Evolutionary conservation across 441 rosid species (phyloP).

Genomic region (Corymbia citriodora): DNA sequence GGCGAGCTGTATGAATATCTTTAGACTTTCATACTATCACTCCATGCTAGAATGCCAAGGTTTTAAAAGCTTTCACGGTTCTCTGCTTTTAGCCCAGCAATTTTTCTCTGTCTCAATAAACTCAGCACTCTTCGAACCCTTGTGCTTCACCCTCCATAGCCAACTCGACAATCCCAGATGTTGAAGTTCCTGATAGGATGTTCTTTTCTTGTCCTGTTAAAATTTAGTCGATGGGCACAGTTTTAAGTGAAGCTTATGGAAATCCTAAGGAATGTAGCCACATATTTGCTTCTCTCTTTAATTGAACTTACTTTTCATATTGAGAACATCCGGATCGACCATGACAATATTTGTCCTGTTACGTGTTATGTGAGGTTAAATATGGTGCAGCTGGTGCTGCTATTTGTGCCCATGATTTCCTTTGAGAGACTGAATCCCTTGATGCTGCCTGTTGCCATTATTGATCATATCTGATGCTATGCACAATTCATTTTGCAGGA

Average conservation of each 20-base stretch:
- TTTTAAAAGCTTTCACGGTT: too few species aligned
- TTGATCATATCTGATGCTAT: neutral
- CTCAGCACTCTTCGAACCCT: neutral
- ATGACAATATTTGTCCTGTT: neutral
- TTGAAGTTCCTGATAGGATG: neutral
- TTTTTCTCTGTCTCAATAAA: too few species aligned
- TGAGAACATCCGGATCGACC: neutral
- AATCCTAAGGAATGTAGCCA: neutral
- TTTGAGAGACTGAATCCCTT: neutral
- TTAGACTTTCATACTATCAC: neutral
- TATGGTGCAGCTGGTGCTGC: neutral
- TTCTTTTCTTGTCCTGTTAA: neutral
- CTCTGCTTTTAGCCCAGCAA: too few species aligned
- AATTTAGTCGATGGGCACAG: neutral
- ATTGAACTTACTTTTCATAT: neutral
- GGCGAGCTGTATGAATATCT: accelerated
- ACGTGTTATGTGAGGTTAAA: neutral
- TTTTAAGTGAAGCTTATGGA: neutral
- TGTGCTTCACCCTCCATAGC: neutral
- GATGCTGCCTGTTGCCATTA: neutral
- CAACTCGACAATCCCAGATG: neutral
- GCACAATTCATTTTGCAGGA: slow-evolving; percentile 33
- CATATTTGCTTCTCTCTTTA: neutral
- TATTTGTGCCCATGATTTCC: neutral
- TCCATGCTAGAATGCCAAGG: too few species aligned